Evolutionary conservation across 2,329 filamentous ascomycete species (phyloP), one percentile per base, ranked within the genome.

Genomic region (Aspergillus terreus): DNA sequence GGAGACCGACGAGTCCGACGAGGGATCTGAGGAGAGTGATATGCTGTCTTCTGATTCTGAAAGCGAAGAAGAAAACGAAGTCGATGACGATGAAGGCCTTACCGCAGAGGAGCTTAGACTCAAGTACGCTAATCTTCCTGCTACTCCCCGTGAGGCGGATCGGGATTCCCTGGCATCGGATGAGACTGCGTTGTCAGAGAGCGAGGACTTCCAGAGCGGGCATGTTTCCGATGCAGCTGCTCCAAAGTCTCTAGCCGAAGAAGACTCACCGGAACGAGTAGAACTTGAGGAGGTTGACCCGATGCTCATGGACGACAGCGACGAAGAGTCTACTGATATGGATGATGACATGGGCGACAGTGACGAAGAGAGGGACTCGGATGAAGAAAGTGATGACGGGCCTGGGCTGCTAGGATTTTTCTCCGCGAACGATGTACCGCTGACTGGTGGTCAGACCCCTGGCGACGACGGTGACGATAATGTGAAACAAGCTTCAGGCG

Each of bases 1-100:
- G 12, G 63, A 59, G 15, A 62, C 62, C 1, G 63, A 65, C 30
- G 52, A 46, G 9, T 87, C 85, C 51, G 88, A 85, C 0, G 86
- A 87, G 55, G 63, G 63, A 30, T 78, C 78, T 14, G 76, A 78
- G 27, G 81, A 78, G 52, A 71, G 69, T 43, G 79, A 80, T 32
- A 80, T 66, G 77, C 79, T 58, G 64, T 77, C 58, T 59, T 77
- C 57, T 47, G 70, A 58, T 61, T 74, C 68, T 25, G 76, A 77
- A 25, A 68, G 66, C 10, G 78, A 72, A 36, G 65, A 69, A 23
- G 68, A 68, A 36, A 62, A 69, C 12, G 67, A 59, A 30, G 51
- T 62, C 35, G 68, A 75, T 56, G 69, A 74, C 52, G 76, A 79
- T 59, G 75, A 72, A 49, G 65, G 63, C 9, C 62, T 79, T 50